These are phyloP conservation scores for Capsella bursapastoris DNA, from an alignment of 345 rosid genomes.

Conservation along the genomic window DNA sequence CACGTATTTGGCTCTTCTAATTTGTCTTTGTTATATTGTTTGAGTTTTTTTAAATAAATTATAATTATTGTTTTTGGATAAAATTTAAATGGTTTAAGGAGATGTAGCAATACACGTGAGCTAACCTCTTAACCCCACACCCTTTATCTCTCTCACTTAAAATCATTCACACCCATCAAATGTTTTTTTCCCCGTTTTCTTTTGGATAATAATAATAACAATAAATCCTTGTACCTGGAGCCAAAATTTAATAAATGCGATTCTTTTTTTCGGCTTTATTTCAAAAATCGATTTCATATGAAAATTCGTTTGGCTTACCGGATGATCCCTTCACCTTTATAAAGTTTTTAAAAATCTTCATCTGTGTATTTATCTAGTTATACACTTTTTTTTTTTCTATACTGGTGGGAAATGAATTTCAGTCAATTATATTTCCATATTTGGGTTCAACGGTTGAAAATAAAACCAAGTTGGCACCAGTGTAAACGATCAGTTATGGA, in stretches of 20 bases:
- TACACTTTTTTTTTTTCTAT: constrained; percentile 6
- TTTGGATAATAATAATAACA: constrained; percentile 26
- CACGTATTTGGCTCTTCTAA: constrained; percentile 15
- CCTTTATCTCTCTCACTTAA: constrained; percentile 55
- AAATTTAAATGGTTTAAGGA: constrained; percentile 46
- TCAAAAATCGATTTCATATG: background rate
- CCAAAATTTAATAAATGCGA: constrained; percentile 24
- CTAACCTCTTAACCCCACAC: constrained; percentile 73
- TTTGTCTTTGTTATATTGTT: constrained; percentile 5
- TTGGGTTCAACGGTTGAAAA: constrained; percentile 26
- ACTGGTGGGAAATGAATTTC: constrained; percentile 15
- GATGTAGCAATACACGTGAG: constrained; percentile 80
- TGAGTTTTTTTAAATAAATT: background rate
- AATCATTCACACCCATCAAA: constrained; percentile 50
- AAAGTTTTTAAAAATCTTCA: background rate
- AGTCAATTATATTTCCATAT: constrained; percentile 26
- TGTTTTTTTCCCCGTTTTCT: constrained; percentile 32
- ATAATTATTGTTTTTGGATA: constrained; percentile 17
- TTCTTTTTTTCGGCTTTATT: background rate
- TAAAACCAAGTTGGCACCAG: constrained; percentile 19
- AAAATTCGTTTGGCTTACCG: constrained; percentile 8
- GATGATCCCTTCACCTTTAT: constrained; percentile 1
- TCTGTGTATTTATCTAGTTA: constrained; percentile 5
- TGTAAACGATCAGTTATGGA: constrained; percentile 16
- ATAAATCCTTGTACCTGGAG: background rate